Evolutionary conservation across 2,329 filamentous ascomycete species (phyloP).

Genomic region (Trichoderma koningii): DNA sequence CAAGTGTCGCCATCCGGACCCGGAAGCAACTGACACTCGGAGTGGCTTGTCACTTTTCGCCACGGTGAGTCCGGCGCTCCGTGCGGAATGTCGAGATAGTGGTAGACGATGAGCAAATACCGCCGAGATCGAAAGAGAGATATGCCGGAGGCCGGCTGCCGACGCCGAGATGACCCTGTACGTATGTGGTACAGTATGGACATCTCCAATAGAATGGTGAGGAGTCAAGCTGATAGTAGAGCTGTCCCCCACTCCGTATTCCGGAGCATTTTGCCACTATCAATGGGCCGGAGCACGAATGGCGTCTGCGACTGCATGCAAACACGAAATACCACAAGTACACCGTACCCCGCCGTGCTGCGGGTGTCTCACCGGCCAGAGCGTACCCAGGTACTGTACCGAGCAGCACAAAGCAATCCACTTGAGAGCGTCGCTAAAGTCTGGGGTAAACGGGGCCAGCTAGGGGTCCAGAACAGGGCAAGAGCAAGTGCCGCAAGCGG

Average conservation of each 20-base stretch:
- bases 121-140: background rate
- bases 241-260: background rate
- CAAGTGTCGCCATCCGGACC: conserved; percentile 3
- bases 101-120: background rate
- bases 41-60: background rate
- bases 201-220: too few relatives aligned
- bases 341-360: conserved; percentile 34
- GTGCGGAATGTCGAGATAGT: background rate
- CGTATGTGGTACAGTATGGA: too few relatives aligned
- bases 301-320: background rate
- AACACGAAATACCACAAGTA: conserved; percentile 17
- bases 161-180: too few relatives aligned
- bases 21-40: conserved; percentile 5
- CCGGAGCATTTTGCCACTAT: background rate
- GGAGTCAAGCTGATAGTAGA: too few relatives aligned
- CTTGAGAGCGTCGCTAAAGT: conserved; percentile 26
- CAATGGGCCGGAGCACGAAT: background rate
- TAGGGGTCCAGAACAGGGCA: conserved; percentile 20
- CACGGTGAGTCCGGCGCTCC: conserved; percentile 20
- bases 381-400: conserved; percentile 29
- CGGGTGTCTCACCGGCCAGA: conserved; percentile 25
- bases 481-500: conserved; percentile 14
- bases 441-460: conserved; percentile 25
- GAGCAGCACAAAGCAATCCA: conserved; percentile 6
- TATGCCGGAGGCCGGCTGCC: too few relatives aligned